Conservation (phyloP, 1,284 basidiomycete species). For the Hortiboletus rubellus region DNA sequence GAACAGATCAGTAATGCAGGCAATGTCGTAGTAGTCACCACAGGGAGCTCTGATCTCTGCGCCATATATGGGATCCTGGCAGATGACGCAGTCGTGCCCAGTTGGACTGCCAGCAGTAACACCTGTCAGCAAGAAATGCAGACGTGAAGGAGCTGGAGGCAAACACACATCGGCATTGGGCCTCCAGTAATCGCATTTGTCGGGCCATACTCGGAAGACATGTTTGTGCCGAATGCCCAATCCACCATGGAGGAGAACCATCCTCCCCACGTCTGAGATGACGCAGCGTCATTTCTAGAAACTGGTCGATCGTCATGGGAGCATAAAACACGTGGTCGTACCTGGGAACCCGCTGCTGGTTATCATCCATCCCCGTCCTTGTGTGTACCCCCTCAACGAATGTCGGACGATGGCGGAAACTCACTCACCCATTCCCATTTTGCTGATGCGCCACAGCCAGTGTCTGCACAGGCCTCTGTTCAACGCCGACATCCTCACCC, state of each 20-base stretch:
- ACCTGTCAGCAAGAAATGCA: background rate
- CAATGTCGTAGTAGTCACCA: conserved; percentile 42
- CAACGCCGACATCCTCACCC: conserved; percentile 5
- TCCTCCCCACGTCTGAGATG: conserved; percentile 20
- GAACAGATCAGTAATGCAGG: conserved; percentile 42
- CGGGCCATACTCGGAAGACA: no score
- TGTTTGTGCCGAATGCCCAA: background rate
- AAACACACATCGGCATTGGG: conserved; percentile 9
- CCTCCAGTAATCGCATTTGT: background rate
- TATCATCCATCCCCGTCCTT: conserved; percentile 5
- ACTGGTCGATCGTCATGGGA: background rate
- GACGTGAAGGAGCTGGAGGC: background rate
- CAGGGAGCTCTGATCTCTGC: conserved; percentile 39
- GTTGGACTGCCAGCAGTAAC: conserved; percentile 20
- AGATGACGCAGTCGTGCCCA: conserved; percentile 42
- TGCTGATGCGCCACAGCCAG: background rate
- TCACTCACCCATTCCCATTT: conserved; percentile 7
- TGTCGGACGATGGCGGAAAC: background rate
- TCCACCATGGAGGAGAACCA: conserved; percentile 23
- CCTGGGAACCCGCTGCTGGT: conserved; percentile 15
- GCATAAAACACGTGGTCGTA: conserved; percentile 1
- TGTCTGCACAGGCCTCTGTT: background rate
- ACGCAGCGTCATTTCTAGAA: background rate
- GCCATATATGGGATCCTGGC: conserved; percentile 36
- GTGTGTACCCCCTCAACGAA: background rate